phyloP scores from a whole-genome alignment of 345 rosid species.

The Raphanus raphanistrum region DNA sequence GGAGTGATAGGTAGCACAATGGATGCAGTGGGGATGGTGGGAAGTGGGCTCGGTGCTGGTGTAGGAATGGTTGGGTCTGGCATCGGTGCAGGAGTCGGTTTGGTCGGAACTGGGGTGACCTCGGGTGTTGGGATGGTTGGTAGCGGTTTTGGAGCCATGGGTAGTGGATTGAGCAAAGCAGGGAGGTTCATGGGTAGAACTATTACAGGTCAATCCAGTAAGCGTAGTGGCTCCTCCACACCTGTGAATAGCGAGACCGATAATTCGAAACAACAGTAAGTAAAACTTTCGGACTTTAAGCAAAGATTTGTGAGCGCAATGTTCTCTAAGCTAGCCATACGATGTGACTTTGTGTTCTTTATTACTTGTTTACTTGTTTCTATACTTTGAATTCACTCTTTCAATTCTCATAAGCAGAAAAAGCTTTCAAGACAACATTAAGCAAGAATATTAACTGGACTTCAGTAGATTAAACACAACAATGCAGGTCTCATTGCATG shows the following conservation, averaged over 20 bases:
- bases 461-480: not conserved
- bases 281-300: conserved; percentile 25
- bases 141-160: conserved; percentile 73
- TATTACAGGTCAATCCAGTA: conserved; percentile 73
- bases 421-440: not conserved
- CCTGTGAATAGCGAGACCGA: conserved; percentile 65
- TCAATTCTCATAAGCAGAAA: not conserved
- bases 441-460: too few relatives aligned
- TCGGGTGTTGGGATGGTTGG: conserved; percentile 66
- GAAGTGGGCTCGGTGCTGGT: conserved; percentile 62
- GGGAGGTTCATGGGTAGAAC: conserved; percentile 88
- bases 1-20: conserved; percentile 91
- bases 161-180: conserved; percentile 81
- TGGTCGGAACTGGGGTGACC: conserved; percentile 53
- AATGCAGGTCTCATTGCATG: not conserved
- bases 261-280: conserved; percentile 34
- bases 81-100: conserved; percentile 68
- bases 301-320: conserved; percentile 11
- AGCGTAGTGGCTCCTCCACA: conserved; percentile 69
- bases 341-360: not conserved
- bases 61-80: conserved; percentile 79
- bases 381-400: not conserved
- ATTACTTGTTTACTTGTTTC: not conserved
- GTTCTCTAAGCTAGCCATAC: not conserved
- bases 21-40: conserved; percentile 63